Evolutionary conservation across 305 asterid genomes (phyloP).

Genomic region (Fraxinus greggii): DNA sequence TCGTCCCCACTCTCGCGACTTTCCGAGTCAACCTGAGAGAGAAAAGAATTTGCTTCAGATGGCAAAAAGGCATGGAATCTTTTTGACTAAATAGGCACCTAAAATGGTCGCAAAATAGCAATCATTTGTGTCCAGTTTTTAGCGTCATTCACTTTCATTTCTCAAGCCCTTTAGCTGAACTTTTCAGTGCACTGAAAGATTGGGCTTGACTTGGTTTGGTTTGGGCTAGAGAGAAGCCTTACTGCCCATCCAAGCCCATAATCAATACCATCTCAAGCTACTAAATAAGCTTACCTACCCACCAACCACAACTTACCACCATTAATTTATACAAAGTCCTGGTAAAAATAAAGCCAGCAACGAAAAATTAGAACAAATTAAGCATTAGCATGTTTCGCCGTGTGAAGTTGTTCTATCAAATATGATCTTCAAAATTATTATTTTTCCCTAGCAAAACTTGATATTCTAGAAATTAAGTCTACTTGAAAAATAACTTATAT

Average conservation of each 20-base stretch:
- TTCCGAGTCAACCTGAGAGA: not conserved
- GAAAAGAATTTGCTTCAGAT: not conserved
- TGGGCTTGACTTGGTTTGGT: not conserved
- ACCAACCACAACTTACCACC: constrained; percentile 18
- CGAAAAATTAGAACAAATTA: not conserved
- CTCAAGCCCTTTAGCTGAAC: not conserved
- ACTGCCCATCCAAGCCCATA: not conserved
- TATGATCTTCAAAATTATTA: not conserved
- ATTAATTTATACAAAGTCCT: not conserved
- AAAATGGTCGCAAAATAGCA: not conserved
- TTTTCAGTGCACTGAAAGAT: not conserved
- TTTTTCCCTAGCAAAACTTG: not conserved
- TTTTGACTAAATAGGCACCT: not conserved
- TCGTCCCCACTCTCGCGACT: not conserved
- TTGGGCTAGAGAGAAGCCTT: not conserved
- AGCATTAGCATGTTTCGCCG: not conserved
- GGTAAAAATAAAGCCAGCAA: not conserved
- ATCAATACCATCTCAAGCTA: not conserved
- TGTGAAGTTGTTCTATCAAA: not conserved
- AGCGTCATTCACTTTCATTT: not conserved
- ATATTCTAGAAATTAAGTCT: not conserved
- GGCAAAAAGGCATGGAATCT: not conserved
- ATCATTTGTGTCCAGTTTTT: not conserved
- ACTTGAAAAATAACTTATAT: not conserved
- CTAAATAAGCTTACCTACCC: constrained; percentile 15